Conservation (phyloP, 2,329 filamentous ascomycete genomes). For the Penicillium sp. region DNA sequence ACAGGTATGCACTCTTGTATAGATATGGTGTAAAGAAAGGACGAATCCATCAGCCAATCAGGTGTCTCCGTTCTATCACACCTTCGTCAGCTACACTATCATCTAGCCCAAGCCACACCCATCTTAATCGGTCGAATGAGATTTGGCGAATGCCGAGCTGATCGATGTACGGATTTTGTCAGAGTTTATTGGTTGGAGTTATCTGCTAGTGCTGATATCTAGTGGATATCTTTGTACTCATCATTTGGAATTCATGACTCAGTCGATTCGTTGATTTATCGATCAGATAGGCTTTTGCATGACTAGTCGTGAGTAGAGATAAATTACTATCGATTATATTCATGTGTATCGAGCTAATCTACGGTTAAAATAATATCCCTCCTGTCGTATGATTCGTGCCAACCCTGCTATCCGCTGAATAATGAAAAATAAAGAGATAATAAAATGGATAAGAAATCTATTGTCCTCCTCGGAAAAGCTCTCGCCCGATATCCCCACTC, state of each 20-base stretch:
- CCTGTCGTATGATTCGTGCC: neutral
- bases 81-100: neutral
- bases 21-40: neutral
- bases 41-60: neutral
- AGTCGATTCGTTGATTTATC: too few species aligned
- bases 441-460: neutral
- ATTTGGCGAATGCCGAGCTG: too few species aligned
- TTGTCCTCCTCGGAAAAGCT: slow-evolving; percentile 21
- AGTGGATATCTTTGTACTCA: too few species aligned
- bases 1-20: too few species aligned
- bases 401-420: neutral
- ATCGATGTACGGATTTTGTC: too few species aligned
- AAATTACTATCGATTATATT: neutral
- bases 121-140: too few species aligned
- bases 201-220: too few species aligned
- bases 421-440: neutral
- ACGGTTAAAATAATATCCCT: neutral
- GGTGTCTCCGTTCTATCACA: neutral
- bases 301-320: neutral
- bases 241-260: too few species aligned
- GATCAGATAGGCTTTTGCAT: too few species aligned
- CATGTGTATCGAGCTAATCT: neutral
- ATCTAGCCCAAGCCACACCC: too few species aligned
- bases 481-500: slow-evolving; percentile 41
- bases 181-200: too few species aligned